phyloP scores from a whole-genome alignment of 768 basidiomycete species.

The Sistotremastrum niveocremeum region DNA sequence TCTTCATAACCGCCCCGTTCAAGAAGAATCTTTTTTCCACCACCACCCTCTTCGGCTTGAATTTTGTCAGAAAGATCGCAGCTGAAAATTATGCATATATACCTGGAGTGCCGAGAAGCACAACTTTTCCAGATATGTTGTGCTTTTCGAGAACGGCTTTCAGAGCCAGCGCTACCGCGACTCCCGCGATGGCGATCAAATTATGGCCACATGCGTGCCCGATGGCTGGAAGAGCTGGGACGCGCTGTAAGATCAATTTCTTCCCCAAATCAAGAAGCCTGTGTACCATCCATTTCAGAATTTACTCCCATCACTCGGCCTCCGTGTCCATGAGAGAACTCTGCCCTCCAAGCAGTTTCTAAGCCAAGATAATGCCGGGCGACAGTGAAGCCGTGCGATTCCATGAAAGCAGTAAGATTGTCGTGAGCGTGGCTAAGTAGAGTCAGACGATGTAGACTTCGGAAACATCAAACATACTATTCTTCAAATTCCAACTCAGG shows the following conservation, averaged over 20 bases:
- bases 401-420: slow-evolving; percentile 14
- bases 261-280: too few relatives aligned
- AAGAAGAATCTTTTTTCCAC: slow-evolving; percentile 58
- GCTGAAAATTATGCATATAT: background rate
- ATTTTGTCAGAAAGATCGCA: background rate
- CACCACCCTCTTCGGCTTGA: slow-evolving; percentile 66
- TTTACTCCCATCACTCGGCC: slow-evolving; percentile 15
- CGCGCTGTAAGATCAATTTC: slow-evolving; percentile 13
- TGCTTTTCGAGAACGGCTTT: slow-evolving; percentile 47
- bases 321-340: slow-evolving; percentile 8
- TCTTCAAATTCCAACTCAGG: slow-evolving; percentile 11
- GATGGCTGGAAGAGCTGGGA: slow-evolving; percentile 40
- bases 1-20: slow-evolving; percentile 59
- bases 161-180: slow-evolving; percentile 59
- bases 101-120: slow-evolving; percentile 73
- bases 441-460: background rate
- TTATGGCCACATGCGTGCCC: slow-evolving; percentile 55
- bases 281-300: slow-evolving; percentile 6
- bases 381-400: slow-evolving; percentile 13
- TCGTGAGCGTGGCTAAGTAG: slow-evolving; percentile 14
- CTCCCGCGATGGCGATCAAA: slow-evolving; percentile 63
- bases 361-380: slow-evolving; percentile 13
- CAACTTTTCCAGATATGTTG: slow-evolving; percentile 52
- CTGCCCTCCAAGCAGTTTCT: slow-evolving; percentile 17
- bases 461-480: slow-evolving; percentile 4